Conservation (phyloP, 768 basidiomycete species). For the Piloderma croceum region DNA sequence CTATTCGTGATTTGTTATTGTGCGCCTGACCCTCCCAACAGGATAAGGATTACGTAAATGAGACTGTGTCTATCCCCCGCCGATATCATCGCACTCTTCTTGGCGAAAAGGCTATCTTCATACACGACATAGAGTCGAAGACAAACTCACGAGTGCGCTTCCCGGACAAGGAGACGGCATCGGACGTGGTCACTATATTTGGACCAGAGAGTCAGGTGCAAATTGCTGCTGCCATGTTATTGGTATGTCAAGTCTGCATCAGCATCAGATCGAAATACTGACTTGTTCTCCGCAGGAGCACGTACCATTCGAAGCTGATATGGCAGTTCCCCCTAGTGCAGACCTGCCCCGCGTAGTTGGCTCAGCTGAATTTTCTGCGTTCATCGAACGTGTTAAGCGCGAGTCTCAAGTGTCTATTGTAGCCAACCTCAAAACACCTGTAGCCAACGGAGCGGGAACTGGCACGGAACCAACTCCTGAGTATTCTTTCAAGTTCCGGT, state of each 20-base stretch:
- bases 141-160: slow-evolving; percentile 91
- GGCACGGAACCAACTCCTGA: slow-evolving; percentile 59
- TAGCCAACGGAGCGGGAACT: slow-evolving; percentile 42
- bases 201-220: slow-evolving; percentile 96
- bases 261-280: slow-evolving; percentile 1
- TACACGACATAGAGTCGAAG: slow-evolving; percentile 94
- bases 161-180: slow-evolving; percentile 91
- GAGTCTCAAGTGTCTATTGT: slow-evolving; percentile 89
- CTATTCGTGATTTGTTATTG: neutral
- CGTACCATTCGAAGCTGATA: slow-evolving; percentile 93
- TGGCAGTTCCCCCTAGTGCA: slow-evolving; percentile 78
- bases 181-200: slow-evolving; percentile 92
- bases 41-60: slow-evolving; percentile 97
- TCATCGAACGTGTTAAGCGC: slow-evolving; percentile 87
- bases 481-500: slow-evolving; percentile 91
- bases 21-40: slow-evolving; percentile 26
- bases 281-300: slow-evolving; percentile 58
- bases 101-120: slow-evolving; percentile 95
- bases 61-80: slow-evolving; percentile 89
- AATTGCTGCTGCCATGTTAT: slow-evolving; percentile 92
- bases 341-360: slow-evolving; percentile 73
- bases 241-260: slow-evolving; percentile 46
- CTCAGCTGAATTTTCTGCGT: slow-evolving; percentile 77
- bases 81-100: slow-evolving; percentile 92
- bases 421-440: slow-evolving; percentile 63